Conservation (phyloP, 352 stramenopile species). For the Phytophthora vignae region DNA sequence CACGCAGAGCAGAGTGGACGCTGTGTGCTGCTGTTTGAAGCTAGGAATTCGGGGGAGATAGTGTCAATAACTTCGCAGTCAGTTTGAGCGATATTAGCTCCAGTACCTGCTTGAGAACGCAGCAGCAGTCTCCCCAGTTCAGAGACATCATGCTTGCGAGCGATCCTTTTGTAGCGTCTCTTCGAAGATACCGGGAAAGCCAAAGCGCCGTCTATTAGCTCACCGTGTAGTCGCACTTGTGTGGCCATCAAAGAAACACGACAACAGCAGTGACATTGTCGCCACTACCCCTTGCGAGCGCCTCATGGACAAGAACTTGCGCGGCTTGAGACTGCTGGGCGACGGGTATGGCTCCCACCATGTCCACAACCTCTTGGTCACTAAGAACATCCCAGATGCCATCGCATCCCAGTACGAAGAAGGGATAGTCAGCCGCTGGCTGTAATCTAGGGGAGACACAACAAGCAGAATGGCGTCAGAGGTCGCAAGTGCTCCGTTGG, state of each 20-base stretch:
- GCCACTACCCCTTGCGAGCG: slow-evolving; percentile 58
- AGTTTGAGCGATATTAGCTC: neutral
- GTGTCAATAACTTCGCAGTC: neutral
- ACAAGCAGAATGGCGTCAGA: slow-evolving; percentile 8
- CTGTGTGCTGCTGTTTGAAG: slow-evolving; percentile 36
- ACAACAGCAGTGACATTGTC: slow-evolving; percentile 88
- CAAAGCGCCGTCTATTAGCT: slow-evolving; percentile 11
- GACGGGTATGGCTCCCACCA: slow-evolving; percentile 51
- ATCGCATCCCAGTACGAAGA: slow-evolving; percentile 83
- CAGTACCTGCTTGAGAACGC: slow-evolving; percentile 39
- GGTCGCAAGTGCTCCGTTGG: neutral
- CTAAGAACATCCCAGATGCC: slow-evolving; percentile 82
- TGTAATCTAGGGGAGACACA: slow-evolving; percentile 45
- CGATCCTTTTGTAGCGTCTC: slow-evolving; percentile 6
- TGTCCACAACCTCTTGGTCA: slow-evolving; percentile 77
- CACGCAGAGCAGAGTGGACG: slow-evolving; percentile 14
- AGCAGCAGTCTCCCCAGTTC: slow-evolving; percentile 33
- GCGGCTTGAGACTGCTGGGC: slow-evolving; percentile 55
- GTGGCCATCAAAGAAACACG: slow-evolving; percentile 57
- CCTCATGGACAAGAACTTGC: slow-evolving; percentile 62
- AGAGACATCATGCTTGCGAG: slow-evolving; percentile 10
- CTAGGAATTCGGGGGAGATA: slow-evolving; percentile 9
- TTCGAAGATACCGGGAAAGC: slow-evolving; percentile 11
- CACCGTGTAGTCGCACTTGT: neutral
- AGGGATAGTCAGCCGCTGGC: slow-evolving; percentile 55